Evolutionary conservation across 805 yeast species (phyloP).

Genomic region (Candida vaughaniae): DNA sequence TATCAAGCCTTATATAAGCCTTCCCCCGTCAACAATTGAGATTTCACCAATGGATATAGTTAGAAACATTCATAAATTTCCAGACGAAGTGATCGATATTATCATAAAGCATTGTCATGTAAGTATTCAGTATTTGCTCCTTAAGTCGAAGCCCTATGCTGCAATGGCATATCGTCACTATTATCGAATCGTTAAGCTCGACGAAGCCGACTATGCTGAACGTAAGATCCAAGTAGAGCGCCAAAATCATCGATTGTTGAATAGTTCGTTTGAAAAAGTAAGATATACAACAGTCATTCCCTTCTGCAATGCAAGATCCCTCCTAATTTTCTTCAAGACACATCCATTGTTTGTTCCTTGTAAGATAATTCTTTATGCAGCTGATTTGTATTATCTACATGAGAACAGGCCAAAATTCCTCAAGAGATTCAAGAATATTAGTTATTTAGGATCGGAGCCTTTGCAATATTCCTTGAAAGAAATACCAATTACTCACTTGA

Average conservation of each 20-base stretch:
- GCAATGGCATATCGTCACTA: not conserved
- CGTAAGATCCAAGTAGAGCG: too few species aligned
- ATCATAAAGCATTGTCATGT: not conserved
- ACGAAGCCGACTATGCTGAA: not conserved
- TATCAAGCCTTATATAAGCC: too few species aligned
- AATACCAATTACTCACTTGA: not conserved
- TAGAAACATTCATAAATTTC: too few species aligned
- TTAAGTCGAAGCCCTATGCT: not conserved
- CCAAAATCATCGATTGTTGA: not conserved
- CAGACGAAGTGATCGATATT: not conserved
- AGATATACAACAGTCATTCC: too few species aligned
- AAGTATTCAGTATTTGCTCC: not conserved
- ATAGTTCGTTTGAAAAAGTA: not conserved
- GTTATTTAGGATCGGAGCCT: not conserved
- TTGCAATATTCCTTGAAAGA: not conserved
- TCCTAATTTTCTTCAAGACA: too few species aligned
- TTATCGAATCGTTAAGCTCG: not conserved
- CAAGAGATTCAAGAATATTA: not conserved
- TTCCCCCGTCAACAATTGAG: too few species aligned
- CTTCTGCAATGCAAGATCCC: not conserved
- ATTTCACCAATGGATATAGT: too few species aligned
- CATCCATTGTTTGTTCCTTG: not conserved
- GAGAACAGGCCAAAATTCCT: not conserved
- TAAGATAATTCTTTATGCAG: not conserved
- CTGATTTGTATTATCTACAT: not conserved